Conservation (phyloP, 768 basidiomycete species). For the Mycena amicta region DNA sequence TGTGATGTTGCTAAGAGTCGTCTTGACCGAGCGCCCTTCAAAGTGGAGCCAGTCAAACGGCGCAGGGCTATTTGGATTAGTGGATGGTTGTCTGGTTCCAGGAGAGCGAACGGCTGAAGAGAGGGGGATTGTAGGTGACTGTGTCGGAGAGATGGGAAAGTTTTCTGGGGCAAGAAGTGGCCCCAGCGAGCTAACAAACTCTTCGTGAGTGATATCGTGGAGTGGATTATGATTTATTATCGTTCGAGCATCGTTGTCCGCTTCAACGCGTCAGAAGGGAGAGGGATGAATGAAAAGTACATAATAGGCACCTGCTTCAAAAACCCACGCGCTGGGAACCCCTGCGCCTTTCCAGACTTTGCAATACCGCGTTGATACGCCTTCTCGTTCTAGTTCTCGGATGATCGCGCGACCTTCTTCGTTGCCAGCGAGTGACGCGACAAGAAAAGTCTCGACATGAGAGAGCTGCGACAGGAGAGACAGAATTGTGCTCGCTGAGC, state of each 20-base stretch:
- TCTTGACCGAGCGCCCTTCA: conserved; percentile 79
- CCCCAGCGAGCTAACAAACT: conserved; percentile 78
- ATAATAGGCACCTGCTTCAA: conserved; percentile 61
- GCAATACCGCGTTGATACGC: conserved; percentile 72
- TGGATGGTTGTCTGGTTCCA: conserved; percentile 7
- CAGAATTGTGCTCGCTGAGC: conserved; percentile 70
- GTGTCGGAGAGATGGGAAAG: conserved; percentile 47
- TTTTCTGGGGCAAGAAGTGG: conserved; percentile 85
- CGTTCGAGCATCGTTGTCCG: too few species aligned
- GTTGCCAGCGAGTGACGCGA: conserved; percentile 75
- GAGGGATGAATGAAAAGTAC: conserved; percentile 5
- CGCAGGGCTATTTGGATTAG: conserved; percentile 61
- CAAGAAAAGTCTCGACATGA: conserved; percentile 63
- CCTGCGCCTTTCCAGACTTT: conserved; percentile 72
- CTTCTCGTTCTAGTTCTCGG: conserved; percentile 63
- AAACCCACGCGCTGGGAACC: conserved; percentile 81
- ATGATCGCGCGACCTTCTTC: conserved; percentile 67
- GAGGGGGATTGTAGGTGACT: conserved; percentile 35
- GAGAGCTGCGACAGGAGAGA: conserved; percentile 74
- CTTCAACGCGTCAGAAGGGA: conserved; percentile 55
- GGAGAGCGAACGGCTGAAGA: conserved; percentile 29
- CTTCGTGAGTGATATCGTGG: conserved; percentile 85
- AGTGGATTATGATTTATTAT: conserved; percentile 88
- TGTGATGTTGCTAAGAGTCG: conserved; percentile 74
- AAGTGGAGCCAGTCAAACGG: conserved; percentile 90